Evolutionary conservation across 148 eudicot species (phyloP).

Genomic region (Cornus suecica): DNA sequence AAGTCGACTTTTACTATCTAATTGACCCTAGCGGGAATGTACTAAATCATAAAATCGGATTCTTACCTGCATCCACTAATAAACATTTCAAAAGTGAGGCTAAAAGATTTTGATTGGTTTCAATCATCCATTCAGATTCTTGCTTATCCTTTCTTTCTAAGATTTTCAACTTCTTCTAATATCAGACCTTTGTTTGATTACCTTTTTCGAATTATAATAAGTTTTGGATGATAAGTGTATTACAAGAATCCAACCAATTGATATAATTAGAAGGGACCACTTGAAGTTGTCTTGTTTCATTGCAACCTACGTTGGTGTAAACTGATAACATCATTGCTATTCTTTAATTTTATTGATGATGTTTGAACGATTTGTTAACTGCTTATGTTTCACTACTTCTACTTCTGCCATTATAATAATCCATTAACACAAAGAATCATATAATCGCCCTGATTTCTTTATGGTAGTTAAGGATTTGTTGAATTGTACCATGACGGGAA

Average conservation of each 20-base stretch:
- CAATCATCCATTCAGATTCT: conserved; percentile 3
- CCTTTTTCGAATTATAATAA: neutral
- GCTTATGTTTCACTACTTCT: neutral
- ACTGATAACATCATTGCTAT: neutral
- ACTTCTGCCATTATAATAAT: neutral
- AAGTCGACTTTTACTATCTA: conserved; percentile 2
- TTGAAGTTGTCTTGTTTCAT: neutral
- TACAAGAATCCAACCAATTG: conserved; percentile 5
- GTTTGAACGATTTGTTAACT: neutral
- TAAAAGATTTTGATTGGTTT: neutral
- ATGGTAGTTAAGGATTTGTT: neutral
- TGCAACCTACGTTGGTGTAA: neutral
- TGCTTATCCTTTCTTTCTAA: conserved; percentile 5
- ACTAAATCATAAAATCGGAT: neutral
- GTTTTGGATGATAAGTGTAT: neutral
- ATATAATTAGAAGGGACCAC: conserved; percentile 3
- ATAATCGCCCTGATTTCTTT: neutral
- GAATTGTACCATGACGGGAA: neutral
- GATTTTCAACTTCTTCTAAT: conserved; percentile 5
- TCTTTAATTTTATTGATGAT: neutral
- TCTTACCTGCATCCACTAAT: conserved; percentile 13
- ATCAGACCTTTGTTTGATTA: neutral
- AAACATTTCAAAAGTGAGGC: conserved; percentile 1
- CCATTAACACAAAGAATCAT: neutral
- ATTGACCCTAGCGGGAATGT: conserved; percentile 4